Conservation (phyloP, 208 protist species). For the Acanthamoeba culbertsoni region DNA sequence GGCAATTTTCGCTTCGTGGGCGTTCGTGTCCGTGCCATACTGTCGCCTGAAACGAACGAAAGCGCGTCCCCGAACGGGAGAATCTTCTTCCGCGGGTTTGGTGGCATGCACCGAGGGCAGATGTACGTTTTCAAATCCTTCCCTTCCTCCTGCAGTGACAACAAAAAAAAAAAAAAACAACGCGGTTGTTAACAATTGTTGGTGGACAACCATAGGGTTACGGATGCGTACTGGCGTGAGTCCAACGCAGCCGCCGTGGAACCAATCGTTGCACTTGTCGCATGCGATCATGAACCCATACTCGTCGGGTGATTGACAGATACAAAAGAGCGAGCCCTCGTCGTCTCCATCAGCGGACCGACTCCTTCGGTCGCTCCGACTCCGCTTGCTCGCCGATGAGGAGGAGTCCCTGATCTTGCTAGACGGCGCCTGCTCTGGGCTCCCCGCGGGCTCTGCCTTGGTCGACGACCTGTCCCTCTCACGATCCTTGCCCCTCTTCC, state of each 20-base stretch:
- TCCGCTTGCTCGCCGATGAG: not conserved
- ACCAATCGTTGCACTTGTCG: conserved; percentile 77
- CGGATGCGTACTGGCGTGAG: conserved; percentile 53
- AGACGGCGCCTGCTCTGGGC: not conserved
- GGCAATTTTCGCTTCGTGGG: not conserved
- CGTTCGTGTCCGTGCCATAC: not conserved
- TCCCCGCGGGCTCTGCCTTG: not conserved
- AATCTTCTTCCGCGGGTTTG: conserved; percentile 9
- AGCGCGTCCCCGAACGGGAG: not conserved
- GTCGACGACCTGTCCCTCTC: not conserved
- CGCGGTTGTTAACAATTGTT: not conserved
- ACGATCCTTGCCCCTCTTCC: not conserved
- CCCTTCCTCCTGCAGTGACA: not conserved
- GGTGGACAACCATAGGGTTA: not conserved
- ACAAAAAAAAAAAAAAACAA: not conserved
- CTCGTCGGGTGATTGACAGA: conserved; percentile 60
- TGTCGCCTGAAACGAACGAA: not conserved
- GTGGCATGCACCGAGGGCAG: not conserved
- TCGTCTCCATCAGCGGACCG: not conserved
- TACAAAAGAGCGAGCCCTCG: conserved; percentile 32
- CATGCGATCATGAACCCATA: conserved; percentile 76
- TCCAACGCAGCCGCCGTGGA: conserved; percentile 71
- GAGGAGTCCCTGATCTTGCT: too few species aligned
- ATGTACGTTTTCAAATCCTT: conserved; percentile 26
- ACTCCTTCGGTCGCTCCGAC: not conserved